phyloP scores from a whole-genome alignment of 768 basidiomycete genomes.

The Pulveroboletus sp. region DNA sequence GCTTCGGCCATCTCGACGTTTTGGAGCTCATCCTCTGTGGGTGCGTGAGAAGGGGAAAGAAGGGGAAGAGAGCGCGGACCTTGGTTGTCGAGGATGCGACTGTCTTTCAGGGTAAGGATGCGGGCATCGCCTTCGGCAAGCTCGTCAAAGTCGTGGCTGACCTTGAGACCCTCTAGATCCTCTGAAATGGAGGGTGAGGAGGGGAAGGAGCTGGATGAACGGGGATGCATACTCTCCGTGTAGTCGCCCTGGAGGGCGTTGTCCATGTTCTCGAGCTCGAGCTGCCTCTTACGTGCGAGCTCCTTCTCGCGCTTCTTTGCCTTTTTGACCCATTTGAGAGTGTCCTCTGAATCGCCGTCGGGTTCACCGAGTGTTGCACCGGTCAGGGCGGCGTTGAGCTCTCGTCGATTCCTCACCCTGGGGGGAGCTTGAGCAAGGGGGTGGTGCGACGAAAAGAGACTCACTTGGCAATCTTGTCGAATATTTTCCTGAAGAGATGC shows the following conservation, averaged over 20 bases:
- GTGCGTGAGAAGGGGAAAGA: not conserved
- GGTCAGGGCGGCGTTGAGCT: constrained; percentile 88
- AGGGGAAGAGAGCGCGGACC: constrained; percentile 36
- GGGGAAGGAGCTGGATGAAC: not conserved
- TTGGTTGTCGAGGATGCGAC: constrained; percentile 42
- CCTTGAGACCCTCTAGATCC: constrained; percentile 93
- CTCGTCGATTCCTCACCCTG: constrained; percentile 91
- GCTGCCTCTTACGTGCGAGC: constrained; percentile 74
- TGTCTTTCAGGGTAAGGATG: constrained; percentile 96
- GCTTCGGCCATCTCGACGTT: constrained; percentile 93
- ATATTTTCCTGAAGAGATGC: constrained; percentile 50
- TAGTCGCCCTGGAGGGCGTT: constrained; percentile 70
- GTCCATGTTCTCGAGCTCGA: constrained; percentile 84
- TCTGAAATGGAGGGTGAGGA: constrained; percentile 39
- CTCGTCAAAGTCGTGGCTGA: constrained; percentile 90
- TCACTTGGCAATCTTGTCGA: constrained; percentile 85
- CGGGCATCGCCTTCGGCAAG: constrained; percentile 93
- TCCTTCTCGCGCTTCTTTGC: constrained; percentile 90
- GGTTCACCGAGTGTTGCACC: constrained; percentile 89
- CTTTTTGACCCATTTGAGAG: constrained; percentile 87
- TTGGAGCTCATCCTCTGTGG: constrained; percentile 92
- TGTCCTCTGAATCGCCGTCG: constrained; percentile 72
- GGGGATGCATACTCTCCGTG: constrained; percentile 67
- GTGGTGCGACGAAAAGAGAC: constrained; percentile 35
- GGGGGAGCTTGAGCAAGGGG: constrained; percentile 40